Conservation (phyloP, 2,329 filamentous ascomycete species). For the Beauveria scarabaeidicola region DNA sequence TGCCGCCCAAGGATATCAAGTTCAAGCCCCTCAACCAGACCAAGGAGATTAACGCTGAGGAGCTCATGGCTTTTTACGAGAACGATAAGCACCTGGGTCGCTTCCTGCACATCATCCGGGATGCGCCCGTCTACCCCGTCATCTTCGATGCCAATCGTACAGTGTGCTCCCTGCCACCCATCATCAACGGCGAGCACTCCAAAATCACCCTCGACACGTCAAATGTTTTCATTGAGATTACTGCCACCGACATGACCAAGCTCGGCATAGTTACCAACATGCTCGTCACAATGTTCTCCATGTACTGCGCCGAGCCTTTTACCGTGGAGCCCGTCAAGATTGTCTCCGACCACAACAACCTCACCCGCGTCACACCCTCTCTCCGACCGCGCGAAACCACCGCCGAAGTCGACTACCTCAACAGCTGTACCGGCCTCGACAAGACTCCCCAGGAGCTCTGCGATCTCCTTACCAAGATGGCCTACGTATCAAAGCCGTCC, state of each 20-base stretch:
- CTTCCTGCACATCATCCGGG: constrained; percentile 89
- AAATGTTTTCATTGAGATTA: constrained; percentile 96
- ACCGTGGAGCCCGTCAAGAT: constrained; percentile 92
- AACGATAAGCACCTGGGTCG: constrained; percentile 85
- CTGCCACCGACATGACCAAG: constrained; percentile 91
- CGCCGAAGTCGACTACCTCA: constrained; percentile 88
- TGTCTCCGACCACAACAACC: constrained; percentile 80
- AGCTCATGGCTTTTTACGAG: constrained; percentile 93
- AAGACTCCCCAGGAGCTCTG: constrained; percentile 69
- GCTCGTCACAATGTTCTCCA: constrained; percentile 93
- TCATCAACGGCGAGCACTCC: constrained; percentile 95
- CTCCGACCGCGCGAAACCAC: constrained; percentile 67
- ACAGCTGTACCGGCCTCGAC: constrained; percentile 77
- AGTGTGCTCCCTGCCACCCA: constrained; percentile 90
- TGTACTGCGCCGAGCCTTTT: constrained; percentile 80
- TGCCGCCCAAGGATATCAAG: constrained; percentile 82
- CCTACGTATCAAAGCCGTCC: constrained; percentile 72
- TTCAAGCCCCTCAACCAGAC: constrained; percentile 89
- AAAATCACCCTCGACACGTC: constrained; percentile 89
- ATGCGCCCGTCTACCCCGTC: constrained; percentile 89
- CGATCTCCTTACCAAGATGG: constrained; percentile 80
- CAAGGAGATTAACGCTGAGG: constrained; percentile 74
- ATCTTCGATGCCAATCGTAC: constrained; percentile 83
- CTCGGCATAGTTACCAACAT: constrained; percentile 93
- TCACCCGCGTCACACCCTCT: constrained; percentile 73